These are phyloP conservation scores for Blastocystis sp. DNA, from an alignment of 352 stramenopile genomes.

Conservation along the genomic window DNA sequence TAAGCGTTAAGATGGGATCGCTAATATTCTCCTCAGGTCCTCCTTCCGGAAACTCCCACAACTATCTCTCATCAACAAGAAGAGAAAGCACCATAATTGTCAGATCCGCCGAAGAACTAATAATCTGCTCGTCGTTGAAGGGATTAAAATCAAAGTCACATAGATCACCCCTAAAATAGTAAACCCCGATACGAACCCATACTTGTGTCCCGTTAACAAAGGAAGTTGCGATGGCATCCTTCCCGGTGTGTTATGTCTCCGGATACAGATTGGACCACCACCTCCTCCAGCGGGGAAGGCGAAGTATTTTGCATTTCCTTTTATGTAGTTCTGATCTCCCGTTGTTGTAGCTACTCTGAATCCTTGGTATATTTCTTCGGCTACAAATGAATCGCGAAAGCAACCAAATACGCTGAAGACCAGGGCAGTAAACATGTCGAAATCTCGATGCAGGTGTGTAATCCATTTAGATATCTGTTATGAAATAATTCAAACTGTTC, in stretches of 20 bases:
- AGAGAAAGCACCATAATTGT: conserved; percentile 21
- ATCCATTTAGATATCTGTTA: conserved; percentile 6
- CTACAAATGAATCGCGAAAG: not conserved
- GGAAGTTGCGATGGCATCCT: conserved; percentile 68
- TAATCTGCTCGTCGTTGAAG: conserved; percentile 80
- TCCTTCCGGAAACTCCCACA: conserved; percentile 90
- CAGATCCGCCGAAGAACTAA: conserved; percentile 46
- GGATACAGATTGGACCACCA: conserved; percentile 69
- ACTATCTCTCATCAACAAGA: conserved; percentile 69
- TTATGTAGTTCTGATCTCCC: conserved; percentile 99
- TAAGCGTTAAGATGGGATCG: conserved; percentile 87
- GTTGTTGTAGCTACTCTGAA: conserved; percentile 88
- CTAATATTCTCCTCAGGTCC: conserved; percentile 83
- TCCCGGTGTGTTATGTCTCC: conserved; percentile 62
- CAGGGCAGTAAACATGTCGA: conserved; percentile 58
- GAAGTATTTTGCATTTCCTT: conserved; percentile 99
- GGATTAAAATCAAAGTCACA: conserved; percentile 99
- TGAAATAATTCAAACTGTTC: not conserved
- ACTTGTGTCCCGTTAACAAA: conserved; percentile 84
- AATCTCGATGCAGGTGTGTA: conserved; percentile 58
- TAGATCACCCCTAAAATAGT: conserved; percentile 68
- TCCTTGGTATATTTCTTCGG: conserved; percentile 64
- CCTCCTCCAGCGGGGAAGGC: conserved; percentile 83
- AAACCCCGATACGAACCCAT: not conserved
- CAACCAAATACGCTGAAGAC: conserved; percentile 21